Evolutionary conservation across 139 green algal species (phyloP).

Genomic region (Chlamydomonas sphaeroides): DNA sequence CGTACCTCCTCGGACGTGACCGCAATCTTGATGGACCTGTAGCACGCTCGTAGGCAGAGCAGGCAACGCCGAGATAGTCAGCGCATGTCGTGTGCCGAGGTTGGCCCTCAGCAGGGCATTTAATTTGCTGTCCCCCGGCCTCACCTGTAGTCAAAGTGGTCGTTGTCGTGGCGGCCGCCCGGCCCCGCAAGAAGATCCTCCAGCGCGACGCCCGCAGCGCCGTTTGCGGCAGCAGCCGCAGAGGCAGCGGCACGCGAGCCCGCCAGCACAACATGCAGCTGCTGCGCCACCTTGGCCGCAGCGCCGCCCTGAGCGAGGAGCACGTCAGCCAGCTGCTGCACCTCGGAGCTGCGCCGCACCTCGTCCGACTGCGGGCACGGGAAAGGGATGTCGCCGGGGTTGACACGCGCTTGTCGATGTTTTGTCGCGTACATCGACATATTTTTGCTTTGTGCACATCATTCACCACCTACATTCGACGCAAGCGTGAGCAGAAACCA

Average conservation of each 20-base stretch:
- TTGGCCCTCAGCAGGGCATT: too few relatives aligned
- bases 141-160: slow-evolving; percentile 56
- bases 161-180: slow-evolving; percentile 62
- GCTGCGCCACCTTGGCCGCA: slow-evolving; percentile 10
- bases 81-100: too few relatives aligned
- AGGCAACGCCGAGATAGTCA: too few relatives aligned
- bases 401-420: background rate
- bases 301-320: slow-evolving; percentile 1
- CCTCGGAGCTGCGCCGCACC: slow-evolving; percentile 11
- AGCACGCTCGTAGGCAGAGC: too few relatives aligned
- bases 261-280: slow-evolving; percentile 50
- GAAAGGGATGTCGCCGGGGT: background rate
- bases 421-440: background rate
- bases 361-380: slow-evolving; percentile 17
- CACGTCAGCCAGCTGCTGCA: slow-evolving; percentile 2
- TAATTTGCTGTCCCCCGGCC: background rate
- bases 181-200: slow-evolving; percentile 45
- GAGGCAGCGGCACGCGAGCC: background rate
- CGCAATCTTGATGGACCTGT: slow-evolving; percentile 46
- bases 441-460: background rate
- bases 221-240: background rate
- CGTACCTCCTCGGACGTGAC: slow-evolving; percentile 43
- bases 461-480: background rate
- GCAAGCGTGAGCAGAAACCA: slow-evolving; percentile 47
- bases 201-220: background rate